These are phyloP conservation scores for Heliosperma pusillum DNA, from an alignment of 148 eudicot genomes.

Conservation along the genomic window DNA sequence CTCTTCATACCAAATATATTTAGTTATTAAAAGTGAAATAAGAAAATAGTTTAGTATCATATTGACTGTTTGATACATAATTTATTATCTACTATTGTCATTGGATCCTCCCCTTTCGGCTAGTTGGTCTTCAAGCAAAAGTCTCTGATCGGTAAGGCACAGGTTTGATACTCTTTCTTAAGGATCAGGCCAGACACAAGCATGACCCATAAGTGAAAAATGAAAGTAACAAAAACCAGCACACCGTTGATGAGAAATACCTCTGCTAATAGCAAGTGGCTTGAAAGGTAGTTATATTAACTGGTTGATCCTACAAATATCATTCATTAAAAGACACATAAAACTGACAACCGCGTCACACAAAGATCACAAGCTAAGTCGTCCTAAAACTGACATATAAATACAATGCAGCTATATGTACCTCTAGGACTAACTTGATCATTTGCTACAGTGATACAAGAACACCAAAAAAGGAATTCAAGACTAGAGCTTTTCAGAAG, in stretches of 20 bases:
- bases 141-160: too few relatives aligned
- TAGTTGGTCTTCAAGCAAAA: background rate
- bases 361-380: background rate
- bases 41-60: too few relatives aligned
- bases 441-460: too few relatives aligned
- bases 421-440: background rate
- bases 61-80: too few relatives aligned
- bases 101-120: too few relatives aligned
- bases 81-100: too few relatives aligned
- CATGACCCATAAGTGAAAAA: background rate
- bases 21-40: too few relatives aligned
- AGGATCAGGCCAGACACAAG: too few relatives aligned
- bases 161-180: too few relatives aligned
- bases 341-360: background rate
- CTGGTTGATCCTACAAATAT: background rate
- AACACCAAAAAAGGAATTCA: too few relatives aligned
- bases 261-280: background rate
- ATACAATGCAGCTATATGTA: background rate
- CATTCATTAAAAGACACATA: background rate
- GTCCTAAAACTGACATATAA: background rate
- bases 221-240: background rate
- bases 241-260: background rate
- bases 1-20: too few relatives aligned
- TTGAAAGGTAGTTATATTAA: background rate
- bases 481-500: background rate